Conservation (phyloP, 2,329 filamentous ascomycete genomes). For the Aureobasidium musti region DNA sequence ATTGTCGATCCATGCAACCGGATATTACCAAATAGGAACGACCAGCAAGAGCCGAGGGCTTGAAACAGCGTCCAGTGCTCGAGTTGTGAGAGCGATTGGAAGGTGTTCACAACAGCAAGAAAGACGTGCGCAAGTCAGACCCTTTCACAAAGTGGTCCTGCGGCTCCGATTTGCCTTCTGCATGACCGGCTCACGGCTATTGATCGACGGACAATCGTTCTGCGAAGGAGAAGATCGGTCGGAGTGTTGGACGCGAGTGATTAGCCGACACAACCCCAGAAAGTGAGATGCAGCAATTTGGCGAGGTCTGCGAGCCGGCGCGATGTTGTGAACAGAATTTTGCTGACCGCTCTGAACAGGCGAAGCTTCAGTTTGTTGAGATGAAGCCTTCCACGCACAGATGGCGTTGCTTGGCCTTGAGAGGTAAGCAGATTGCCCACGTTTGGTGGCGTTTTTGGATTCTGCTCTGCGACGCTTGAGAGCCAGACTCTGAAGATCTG, state of each 20-base stretch:
- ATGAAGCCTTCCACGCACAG: slow-evolving; percentile 22
- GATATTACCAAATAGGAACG: slow-evolving; percentile 3
- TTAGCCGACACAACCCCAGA: slow-evolving; percentile 17
- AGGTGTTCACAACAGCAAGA: background rate
- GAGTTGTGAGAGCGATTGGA: background rate
- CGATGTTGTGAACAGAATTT: background rate
- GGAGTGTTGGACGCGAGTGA: background rate
- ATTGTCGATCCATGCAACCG: slow-evolving; percentile 13
- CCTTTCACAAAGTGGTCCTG: background rate
- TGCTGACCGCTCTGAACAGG: background rate
- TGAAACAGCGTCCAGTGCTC: background rate
- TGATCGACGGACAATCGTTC: slow-evolving; percentile 17
- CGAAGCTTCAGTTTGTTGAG: slow-evolving; percentile 20
- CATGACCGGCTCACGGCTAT: slow-evolving; percentile 15
- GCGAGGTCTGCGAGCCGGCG: background rate
- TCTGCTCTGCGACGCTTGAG: slow-evolving; percentile 9
- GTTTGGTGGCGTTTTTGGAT: slow-evolving; percentile 20
- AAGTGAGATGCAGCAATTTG: background rate
- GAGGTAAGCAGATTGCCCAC: slow-evolving; percentile 16
- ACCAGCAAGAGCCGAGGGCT: background rate
- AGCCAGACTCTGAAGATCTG: slow-evolving; percentile 1
- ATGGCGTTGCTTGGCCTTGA: slow-evolving; percentile 26
- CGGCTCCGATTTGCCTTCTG: slow-evolving; percentile 5
- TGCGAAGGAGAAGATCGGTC: slow-evolving; percentile 13
- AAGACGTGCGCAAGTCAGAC: background rate